These are phyloP conservation scores for Pseudocercospora vitis DNA, from an alignment of 2,329 filamentous ascomycete genomes.

Conservation along the genomic window DNA sequence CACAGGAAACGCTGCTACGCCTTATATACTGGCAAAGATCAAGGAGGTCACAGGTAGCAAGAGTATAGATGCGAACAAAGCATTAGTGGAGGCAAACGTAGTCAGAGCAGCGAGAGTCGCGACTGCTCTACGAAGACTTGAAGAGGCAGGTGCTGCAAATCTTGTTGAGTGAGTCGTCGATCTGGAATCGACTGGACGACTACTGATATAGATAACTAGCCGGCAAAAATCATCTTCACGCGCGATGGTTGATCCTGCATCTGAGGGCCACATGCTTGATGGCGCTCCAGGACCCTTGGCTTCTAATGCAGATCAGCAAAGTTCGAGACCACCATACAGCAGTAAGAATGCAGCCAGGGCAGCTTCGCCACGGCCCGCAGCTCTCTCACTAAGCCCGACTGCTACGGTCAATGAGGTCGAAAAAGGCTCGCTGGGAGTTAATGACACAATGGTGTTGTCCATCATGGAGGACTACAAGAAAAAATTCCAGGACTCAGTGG, in stretches of 20 bases:
- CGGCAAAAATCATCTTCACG: background rate
- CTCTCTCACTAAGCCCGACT: background rate
- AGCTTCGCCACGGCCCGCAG: background rate
- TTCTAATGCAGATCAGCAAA: background rate
- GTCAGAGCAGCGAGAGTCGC: constrained; percentile 64
- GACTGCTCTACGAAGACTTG: constrained; percentile 59
- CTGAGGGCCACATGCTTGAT: background rate
- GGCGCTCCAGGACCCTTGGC: background rate
- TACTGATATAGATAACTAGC: constrained; percentile 2
- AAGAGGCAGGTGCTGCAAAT: constrained; percentile 36
- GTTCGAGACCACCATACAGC: background rate
- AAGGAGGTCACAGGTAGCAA: constrained; percentile 72
- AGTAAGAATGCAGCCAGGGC: background rate
- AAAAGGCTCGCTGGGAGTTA: background rate
- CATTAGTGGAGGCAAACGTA: constrained; percentile 67
- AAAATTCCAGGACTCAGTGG: constrained; percentile 1
- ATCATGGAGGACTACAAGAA: constrained; percentile 5
- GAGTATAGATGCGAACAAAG: constrained; percentile 73
- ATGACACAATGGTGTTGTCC: constrained; percentile 1
- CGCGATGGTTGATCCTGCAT: background rate
- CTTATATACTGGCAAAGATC: constrained; percentile 76
- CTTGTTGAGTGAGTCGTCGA: constrained; percentile 21
- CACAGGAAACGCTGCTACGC: constrained; percentile 76
- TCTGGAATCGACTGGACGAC: background rate
- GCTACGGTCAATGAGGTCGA: background rate